Evolutionary conservation across 2,329 filamentous ascomycete genomes (phyloP).

Genomic region (Elsinoe fawcettii): DNA sequence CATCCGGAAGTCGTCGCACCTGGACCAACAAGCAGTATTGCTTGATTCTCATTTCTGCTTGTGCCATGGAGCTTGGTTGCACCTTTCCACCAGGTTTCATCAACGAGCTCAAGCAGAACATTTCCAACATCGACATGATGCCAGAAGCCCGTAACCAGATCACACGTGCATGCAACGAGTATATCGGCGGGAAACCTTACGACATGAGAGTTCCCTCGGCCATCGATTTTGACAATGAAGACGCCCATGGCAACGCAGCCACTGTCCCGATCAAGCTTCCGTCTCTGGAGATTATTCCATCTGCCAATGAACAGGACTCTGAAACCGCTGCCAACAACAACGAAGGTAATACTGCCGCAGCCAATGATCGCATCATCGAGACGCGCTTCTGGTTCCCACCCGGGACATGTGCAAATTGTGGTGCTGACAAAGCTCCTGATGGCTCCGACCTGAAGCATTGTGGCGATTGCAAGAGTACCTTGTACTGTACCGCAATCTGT

Average conservation of each 20-base stretch:
- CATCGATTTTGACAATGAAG: no score
- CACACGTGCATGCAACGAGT: neutral
- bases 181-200: conserved; percentile 2
- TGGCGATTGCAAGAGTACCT: neutral
- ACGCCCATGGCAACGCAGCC: no score
- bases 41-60: neutral
- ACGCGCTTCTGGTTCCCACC: no score
- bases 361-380: no score
- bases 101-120: neutral
- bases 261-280: no score
- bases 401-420: neutral
- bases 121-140: no score
- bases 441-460: neutral
- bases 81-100: neutral
- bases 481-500: neutral
- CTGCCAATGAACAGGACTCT: no score
- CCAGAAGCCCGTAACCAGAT: neutral
- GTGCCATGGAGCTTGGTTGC: neutral
- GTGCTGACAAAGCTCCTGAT: neutral
- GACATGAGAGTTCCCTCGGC: no score
- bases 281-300: no score
- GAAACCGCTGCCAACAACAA: no score
- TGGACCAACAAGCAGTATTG: neutral
- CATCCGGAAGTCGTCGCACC: neutral
- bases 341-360: no score